A percentile compares a stretch with the other conserved stretches of the same genome.
Evolutionary conservation across 345 rosid genomes (phyloP).

Genomic region (Brassica carinata): DNA sequence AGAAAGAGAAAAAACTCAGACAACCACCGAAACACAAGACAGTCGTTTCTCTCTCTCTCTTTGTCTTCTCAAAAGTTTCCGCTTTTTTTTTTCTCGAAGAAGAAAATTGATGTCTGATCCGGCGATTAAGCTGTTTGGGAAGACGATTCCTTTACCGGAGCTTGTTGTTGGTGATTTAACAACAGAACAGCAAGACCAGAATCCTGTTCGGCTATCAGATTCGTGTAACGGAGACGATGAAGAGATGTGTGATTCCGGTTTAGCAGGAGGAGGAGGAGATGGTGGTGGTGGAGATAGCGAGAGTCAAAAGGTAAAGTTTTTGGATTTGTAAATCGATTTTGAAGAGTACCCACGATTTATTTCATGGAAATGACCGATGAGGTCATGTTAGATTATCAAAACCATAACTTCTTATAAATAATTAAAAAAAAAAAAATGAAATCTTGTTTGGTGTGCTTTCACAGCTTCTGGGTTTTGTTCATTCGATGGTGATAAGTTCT

Average conservation of each 20-base stretch:
- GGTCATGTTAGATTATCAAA: conserved; percentile 30
- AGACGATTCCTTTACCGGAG: conserved; percentile 77
- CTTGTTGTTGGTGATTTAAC: conserved; percentile 38
- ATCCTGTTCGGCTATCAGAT: conserved; percentile 42
- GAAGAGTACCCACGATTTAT: conserved; percentile 18
- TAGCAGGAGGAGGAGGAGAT: conserved; percentile 6
- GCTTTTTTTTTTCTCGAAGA: conserved; percentile 36
- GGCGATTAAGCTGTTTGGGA: conserved; percentile 89
- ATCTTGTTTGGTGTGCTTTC: conserved; percentile 17
- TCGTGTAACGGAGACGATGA: conserved; percentile 37
- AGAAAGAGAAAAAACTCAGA: background rate
- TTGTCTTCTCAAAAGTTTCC: conserved; percentile 32
- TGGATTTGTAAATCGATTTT: conserved; percentile 21
- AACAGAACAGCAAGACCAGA: conserved; percentile 43
- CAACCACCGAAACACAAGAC: conserved; percentile 35
- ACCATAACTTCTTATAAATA: background rate
- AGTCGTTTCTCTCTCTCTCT: conserved; percentile 36
- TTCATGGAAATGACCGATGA: conserved; percentile 10
- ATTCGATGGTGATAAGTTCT: background rate
- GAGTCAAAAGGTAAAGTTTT: conserved; percentile 40
- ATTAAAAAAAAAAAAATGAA: background rate
- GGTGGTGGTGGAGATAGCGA: conserved; percentile 36
- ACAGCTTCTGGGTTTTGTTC: background rate
- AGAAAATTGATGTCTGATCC: conserved; percentile 67
- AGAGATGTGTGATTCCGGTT: conserved; percentile 27